A percentile compares a stretch with the other conserved stretches of the same genome.
These are phyloP conservation scores for Chrysochromulina parva DNA, from an alignment of 78 protist species.

Conservation along the genomic window DNA sequence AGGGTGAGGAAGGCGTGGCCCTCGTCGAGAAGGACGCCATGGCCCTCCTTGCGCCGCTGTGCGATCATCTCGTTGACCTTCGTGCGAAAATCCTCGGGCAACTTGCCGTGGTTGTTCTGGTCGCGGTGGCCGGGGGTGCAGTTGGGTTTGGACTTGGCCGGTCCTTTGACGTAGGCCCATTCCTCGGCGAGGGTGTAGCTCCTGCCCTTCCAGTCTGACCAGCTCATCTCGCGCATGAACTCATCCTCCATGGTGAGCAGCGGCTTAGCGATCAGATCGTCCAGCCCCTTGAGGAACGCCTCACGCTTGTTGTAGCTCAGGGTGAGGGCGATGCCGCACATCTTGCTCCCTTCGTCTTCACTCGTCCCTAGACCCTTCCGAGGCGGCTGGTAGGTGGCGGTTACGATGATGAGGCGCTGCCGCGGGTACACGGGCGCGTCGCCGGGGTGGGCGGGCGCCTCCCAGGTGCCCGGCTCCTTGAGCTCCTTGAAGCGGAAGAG, in stretches of 20 bases:
- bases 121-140: conserved; percentile 11
- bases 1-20: background rate
- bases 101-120: background rate
- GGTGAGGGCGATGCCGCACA: background rate
- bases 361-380: too few species aligned
- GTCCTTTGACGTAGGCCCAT: background rate
- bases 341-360: background rate
- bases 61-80: background rate
- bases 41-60: background rate
- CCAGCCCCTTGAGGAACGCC: background rate
- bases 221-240: background rate
- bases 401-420: background rate
- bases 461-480: too few species aligned
- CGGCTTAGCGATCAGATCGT: background rate
- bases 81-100: background rate
- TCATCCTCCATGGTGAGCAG: conserved; percentile 5
- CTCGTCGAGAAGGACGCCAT: background rate
- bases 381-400: background rate
- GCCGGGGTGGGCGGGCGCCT: too few species aligned
- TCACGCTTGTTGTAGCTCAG: background rate
- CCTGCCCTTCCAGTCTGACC: background rate
- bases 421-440: background rate
- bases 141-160: background rate
- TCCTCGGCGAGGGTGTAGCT: background rate
- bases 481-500: too few species aligned